Base-by-base conservation (phyloP, 1,139 yeast species). In the Candida sp. region DNA sequence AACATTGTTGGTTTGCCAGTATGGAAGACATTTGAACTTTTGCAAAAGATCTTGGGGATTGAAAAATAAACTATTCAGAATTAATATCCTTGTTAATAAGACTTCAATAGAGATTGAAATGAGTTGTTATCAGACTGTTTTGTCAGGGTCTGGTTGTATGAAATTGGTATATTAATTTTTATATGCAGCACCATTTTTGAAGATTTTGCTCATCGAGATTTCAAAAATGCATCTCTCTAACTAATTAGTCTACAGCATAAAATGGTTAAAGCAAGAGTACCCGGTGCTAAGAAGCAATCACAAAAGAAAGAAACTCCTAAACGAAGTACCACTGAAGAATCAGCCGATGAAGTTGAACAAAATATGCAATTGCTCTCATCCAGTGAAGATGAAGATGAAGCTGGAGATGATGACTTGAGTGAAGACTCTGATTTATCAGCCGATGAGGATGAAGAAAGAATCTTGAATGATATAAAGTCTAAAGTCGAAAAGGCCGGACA, bases 1-100 rank as follows among this genome's bases (percentile, higher is more conserved):
- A 91, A 89, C 58, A 87, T 89, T n/a, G 93, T 93, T 6, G 99
- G 99, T 0, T 66, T 93, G 45, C 98, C 99, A 0, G 79, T 82
- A 22, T 72, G 75, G 44, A 70, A 66, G 30, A 81, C 93, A 0
- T 77, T 77, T 56, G 54, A 61, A 40, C 58, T 78, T 49, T 58
- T 76, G 45, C 65, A 61, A 22, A 37, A 44, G 30, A 50, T 50
- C 15, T 37, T 51, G 29, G 22, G 19, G 11, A 12, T 32, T 32
- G 34, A 32, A 7, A 12, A n/a, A 25, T 25, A 11, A 8, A 25
- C 29, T 3, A 15, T 15, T 15, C 19, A 15, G 19, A 3, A 15
- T 2, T 15, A 15, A 15, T 15, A 15, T 15, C 19, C 19, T 2
- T 2, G 19, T 3, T 15, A 15, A 15, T 15, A 15, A 15, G 19